phyloP scores from a whole-genome alignment of 2,329 filamentous ascomycete genomes.

The Davidsoniella virescens region DNA sequence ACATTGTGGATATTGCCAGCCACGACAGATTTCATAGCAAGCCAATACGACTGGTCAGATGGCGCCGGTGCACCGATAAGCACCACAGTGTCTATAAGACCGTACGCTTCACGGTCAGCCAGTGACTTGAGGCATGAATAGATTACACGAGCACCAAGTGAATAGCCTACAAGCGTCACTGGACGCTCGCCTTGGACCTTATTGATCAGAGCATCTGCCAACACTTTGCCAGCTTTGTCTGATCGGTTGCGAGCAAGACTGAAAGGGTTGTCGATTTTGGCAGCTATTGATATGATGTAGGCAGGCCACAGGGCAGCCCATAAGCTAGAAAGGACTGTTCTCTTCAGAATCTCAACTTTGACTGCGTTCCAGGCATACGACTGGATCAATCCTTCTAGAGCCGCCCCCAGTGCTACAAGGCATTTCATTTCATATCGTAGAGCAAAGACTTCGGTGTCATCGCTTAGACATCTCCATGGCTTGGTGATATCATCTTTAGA shows the following conservation, averaged over 20 bases:
- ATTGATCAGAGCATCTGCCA: constrained; percentile 71
- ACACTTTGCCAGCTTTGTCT: constrained; percentile 62
- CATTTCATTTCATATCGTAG: constrained; percentile 69
- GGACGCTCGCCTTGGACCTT: constrained; percentile 68
- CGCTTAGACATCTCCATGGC: constrained; percentile 62
- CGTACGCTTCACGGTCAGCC: constrained; percentile 65
- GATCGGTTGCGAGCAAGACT: constrained; percentile 59
- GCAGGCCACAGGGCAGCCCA: constrained; percentile 56
- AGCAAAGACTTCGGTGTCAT: constrained; percentile 65
- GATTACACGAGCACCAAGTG: constrained; percentile 65
- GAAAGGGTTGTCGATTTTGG: constrained; percentile 68
- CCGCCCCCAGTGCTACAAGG: constrained; percentile 58
- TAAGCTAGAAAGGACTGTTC: constrained; percentile 51
- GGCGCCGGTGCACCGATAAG: constrained; percentile 70
- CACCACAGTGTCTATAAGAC: constrained; percentile 67
- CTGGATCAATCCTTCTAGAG: constrained; percentile 53
- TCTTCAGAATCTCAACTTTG: constrained; percentile 58
- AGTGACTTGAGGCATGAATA: constrained; percentile 65
- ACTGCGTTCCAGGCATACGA: constrained; percentile 61
- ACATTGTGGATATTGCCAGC: constrained; percentile 74
- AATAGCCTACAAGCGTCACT: constrained; percentile 68
- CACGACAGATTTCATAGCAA: constrained; percentile 59
- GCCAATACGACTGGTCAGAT: constrained; percentile 56
- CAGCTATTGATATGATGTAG: constrained; percentile 47
- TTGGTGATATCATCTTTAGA: constrained; percentile 57